A percentile compares a stretch with the other conserved stretches of the same genome.
These are phyloP conservation scores for Neoscytalidium dimidiatum DNA, from an alignment of 2,329 filamentous ascomycete species.

Conservation along the genomic window DNA sequence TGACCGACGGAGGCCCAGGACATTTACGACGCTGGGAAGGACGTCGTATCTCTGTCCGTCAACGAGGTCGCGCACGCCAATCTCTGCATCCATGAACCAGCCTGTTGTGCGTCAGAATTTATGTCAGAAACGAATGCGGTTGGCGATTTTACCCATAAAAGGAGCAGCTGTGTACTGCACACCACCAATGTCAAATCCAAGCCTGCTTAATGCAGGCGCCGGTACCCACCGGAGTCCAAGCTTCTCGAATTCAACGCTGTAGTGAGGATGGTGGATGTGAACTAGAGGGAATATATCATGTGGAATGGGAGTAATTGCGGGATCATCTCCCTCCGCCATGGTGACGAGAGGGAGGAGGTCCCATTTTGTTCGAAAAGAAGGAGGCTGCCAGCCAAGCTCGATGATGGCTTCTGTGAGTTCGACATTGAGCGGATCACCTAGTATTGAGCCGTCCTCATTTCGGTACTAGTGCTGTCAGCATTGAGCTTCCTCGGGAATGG, in stretches of 20 bases:
- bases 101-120: slow-evolving; percentile 17
- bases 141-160: slow-evolving; percentile 23
- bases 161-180: slow-evolving; percentile 30
- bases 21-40: slow-evolving; percentile 26
- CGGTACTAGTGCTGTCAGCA: slow-evolving; percentile 21
- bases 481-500: background rate
- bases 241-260: slow-evolving; percentile 26
- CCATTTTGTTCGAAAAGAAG: slow-evolving; percentile 25
- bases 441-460: slow-evolving; percentile 24
- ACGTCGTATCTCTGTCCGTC: slow-evolving; percentile 31
- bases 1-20: slow-evolving; percentile 21
- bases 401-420: slow-evolving; percentile 29
- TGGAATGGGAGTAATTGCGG: slow-evolving; percentile 27
- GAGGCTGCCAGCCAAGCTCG: slow-evolving; percentile 31
- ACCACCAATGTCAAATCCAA: slow-evolving; percentile 34
- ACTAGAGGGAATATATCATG: slow-evolving; percentile 23
- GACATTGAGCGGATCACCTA: slow-evolving; percentile 31
- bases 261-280: slow-evolving; percentile 27
- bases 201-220: slow-evolving; percentile 28
- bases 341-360: slow-evolving; percentile 32
- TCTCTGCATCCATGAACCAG: slow-evolving; percentile 37
- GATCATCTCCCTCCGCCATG: slow-evolving; percentile 29
- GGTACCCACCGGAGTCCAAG: slow-evolving; percentile 31
- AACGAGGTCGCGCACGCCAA: slow-evolving; percentile 31
- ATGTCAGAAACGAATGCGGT: background rate